Percentiles rank a stretch among this genome's conserved stretches.
phyloP scores from a whole-genome alignment of 2,329 filamentous ascomycete species.

The Calonectria pteridis region DNA sequence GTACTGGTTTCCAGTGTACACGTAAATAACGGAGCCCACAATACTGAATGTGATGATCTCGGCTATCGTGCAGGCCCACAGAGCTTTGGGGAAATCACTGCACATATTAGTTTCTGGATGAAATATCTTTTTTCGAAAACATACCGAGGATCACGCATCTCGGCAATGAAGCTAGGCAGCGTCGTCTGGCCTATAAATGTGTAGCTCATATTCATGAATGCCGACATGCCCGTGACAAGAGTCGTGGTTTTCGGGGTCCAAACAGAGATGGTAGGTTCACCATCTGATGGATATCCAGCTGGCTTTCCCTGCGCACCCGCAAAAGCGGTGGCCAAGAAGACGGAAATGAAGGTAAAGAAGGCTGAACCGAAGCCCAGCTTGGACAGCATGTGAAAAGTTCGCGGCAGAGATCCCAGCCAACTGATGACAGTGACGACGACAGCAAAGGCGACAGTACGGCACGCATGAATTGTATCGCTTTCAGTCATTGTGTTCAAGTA shows the following conservation, averaged over 20 bases:
- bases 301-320: constrained; percentile 82
- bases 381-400: constrained; percentile 87
- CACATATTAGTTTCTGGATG: constrained; percentile 42
- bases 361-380: constrained; percentile 85
- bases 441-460: constrained; percentile 85
- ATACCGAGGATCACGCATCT: constrained; percentile 79
- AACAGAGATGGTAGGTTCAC: constrained; percentile 76
- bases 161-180: constrained; percentile 92
- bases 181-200: constrained; percentile 98
- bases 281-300: constrained; percentile 72
- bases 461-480: constrained; percentile 70
- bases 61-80: constrained; percentile 90
- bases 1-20: constrained; percentile 89
- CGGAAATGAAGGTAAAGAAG: constrained; percentile 90
- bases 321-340: constrained; percentile 86
- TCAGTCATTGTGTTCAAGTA: constrained; percentile 91
- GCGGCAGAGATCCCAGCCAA: constrained; percentile 83
- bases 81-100: constrained; percentile 90
- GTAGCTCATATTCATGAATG: constrained; percentile 95
- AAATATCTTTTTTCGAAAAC: neutral
- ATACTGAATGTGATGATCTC: constrained; percentile 89
- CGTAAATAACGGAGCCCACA: constrained; percentile 85
- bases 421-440: constrained; percentile 77
- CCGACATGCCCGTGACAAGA: constrained; percentile 85
- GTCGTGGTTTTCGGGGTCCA: constrained; percentile 78